Conservation (phyloP, 495 filamentous ascomycete genomes). For the Penicillium chermesinum region DNA sequence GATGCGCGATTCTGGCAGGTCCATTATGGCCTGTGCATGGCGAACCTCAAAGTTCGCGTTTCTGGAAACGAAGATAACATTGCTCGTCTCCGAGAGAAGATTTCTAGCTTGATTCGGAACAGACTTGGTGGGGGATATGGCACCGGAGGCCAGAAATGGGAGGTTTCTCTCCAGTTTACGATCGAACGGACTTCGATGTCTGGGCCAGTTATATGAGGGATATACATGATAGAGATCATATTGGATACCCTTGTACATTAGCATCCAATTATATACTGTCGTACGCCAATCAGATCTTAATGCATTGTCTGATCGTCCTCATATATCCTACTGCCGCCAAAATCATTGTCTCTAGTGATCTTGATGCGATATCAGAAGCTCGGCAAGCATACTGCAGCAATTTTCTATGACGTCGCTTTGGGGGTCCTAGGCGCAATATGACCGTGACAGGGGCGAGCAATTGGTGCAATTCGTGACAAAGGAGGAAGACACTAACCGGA, state of each 20-base stretch:
- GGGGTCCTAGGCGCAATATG: no score
- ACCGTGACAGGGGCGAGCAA: background rate
- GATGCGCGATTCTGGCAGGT: constrained; percentile 98
- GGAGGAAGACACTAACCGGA: background rate
- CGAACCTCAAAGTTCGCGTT: constrained; percentile 78
- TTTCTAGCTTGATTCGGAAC: constrained; percentile 76
- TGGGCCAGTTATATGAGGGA: background rate
- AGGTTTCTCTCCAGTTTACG: constrained; percentile 59
- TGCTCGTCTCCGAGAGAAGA: constrained; percentile 62
- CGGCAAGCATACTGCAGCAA: no score
- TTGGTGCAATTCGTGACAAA: background rate
- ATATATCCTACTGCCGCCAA: no score
- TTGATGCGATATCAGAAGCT: no score
- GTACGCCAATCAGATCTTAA: no score
- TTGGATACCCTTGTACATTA: constrained; percentile 11
- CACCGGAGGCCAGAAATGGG: constrained; percentile 77
- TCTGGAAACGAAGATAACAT: constrained; percentile 61
- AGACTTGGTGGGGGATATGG: constrained; percentile 85
- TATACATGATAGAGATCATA: constrained; percentile 1
- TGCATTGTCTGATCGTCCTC: no score
- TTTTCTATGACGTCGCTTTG: no score
- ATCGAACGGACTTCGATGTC: constrained; percentile 28
- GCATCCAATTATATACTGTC: background rate
- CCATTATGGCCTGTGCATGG: constrained; percentile 94
- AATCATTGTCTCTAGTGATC: no score